Base-by-base conservation (phyloP, 2,329 filamentous ascomycete genomes). In the Tolypocladium ophioglossoides region DNA sequence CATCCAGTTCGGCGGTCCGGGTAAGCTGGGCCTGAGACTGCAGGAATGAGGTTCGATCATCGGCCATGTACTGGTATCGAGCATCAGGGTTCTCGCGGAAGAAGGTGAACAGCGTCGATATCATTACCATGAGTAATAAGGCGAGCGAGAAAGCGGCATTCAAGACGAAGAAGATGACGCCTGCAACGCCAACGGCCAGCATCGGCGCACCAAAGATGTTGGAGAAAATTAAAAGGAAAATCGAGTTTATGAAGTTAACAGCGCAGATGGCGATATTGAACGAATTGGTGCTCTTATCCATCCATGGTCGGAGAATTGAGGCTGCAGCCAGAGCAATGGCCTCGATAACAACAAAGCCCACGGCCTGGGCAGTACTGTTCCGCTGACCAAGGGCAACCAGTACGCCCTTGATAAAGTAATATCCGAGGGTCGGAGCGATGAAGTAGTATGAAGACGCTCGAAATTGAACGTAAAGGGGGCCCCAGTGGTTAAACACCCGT, bases 241-340 rank as follows among this genome's bases (percentile, higher is more conserved):
- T 85, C 53, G 87, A 81, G 71, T 94, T 95, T 64, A 96, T 69
- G 70, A 96, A 95, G 77, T 96, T 96, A 71, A 96, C 78, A 47
- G 83, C 86, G 58, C 84, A 87, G 64, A 96, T 96, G 57, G 90
- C 82, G 65, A 97, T 96, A 74, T 96, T 96, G 79, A 96, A 95
- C 49, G 86, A 85, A 71, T 96, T 97, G 57, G 90, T 96, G 75
- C 91, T 92, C 82, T 96, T 96, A 78, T 96, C 92, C 92, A 97
- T 97, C 87, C 90, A 97, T 20, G 92, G 92, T 55, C 89, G 85
- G 61, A 96, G 74, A 52, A 95, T 85, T 56, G 84, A 87, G 53
- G 90, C 84, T 20, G 74, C 83, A 62, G 96, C 86, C 54, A 97
- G 78, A 62, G 87, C 85, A 52, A 72, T 82, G 2, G 86, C 86